Base-by-base conservation (phyloP, 768 basidiomycete species). In the Leccinum barrowsii region DNA sequence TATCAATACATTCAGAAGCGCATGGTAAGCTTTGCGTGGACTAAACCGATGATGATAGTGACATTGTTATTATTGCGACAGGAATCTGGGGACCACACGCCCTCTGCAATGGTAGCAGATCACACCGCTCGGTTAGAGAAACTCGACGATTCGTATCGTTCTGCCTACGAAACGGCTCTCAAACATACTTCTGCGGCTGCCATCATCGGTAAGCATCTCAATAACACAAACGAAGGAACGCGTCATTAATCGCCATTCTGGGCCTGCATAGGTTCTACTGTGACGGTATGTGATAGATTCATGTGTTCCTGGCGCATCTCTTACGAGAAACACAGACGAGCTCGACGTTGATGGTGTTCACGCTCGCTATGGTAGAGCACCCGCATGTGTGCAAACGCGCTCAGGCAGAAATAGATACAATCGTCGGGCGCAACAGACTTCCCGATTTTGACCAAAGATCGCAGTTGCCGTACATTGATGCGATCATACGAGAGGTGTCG, bases 31-130 rank as follows among this genome's bases (percentile, higher is more conserved):
- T 40, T 1, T 40, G 37, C 17, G 15, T 40, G 7, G 8, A n/a
- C 3, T 40, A 17, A 40, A 40, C 17, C 7, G 17, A n/a, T 37
- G 17, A 17, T 7, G 7, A 37, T 17, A 37, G 13, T 35, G 35
- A 35, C 35, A 37, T 58, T 2, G 19, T 50, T 37, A 7, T n/a
- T 19, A 22, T 28, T 44, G 42, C 8, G 37, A 13, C n/a, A 54
- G 52, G 26, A 44, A 50, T 50, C 28, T 19, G 28, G 24, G 21
- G 44, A 46, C 3, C 17, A 44, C 8, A n/a, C 10, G 26, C 28
- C 21, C 28, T 19, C 15, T n/a, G 61, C 51, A 10, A 52, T 63
- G 53, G 62, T 58, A 3, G 48, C 60, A n/a, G 60, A 61, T n/a
- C 56, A 54, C 8, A 42, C 56, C 12, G 35, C 55, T 42, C 55